Evolutionary conservation across 2,329 filamentous ascomycete species (phyloP), one percentile per base, ranked within the genome.

Genomic region (Ascosphaera acerosa): DNA sequence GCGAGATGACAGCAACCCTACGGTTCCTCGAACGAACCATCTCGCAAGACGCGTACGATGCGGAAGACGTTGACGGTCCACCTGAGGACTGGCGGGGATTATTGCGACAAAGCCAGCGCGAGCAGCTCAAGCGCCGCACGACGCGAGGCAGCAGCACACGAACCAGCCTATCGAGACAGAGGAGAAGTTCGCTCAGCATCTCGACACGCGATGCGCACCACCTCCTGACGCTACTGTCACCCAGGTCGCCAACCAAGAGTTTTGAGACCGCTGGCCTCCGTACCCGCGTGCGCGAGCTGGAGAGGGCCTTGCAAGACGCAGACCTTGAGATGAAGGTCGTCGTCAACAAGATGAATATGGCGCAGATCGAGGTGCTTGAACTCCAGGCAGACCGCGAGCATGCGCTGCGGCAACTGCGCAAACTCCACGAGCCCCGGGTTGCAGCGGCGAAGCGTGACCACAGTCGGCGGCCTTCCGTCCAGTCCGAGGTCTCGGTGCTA

Each of bases 301-400:
- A 97, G 57, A 71, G 68, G 42, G 74, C 82, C 10, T 59, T 89
- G 9, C 54, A 63, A 4, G 66, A 78, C 39, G 75, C 78, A 10
- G 78, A 87, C 43, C 57, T 58, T 31, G 76, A 84, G 53, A 84
- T 87, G 75, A 69, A 78, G 45, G 70, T 78, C 49, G 77, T 87
- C 5, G 75, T 89, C 5, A 61, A 70, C 36, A 64, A 74, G 38
- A 84, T 89, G 71, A 84, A 78, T 52, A 59, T 61, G 41, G 76
- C 76, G 6, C 77, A 87, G 54, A 76, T 82, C 42, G 75, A 82
- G 52, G 77, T 87, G 34, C 67, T 76, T 44, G 66, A 77, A 45
- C 58, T 89, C 35, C 76, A 82, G 50, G 49, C 50, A 36, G 55
- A 57, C 38, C 52, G 53, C 54, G 56, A 47, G 36, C 44, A 34